Conservation (phyloP, 495 filamentous ascomycete genomes). For the Opeltia flavorubescens region DNA sequence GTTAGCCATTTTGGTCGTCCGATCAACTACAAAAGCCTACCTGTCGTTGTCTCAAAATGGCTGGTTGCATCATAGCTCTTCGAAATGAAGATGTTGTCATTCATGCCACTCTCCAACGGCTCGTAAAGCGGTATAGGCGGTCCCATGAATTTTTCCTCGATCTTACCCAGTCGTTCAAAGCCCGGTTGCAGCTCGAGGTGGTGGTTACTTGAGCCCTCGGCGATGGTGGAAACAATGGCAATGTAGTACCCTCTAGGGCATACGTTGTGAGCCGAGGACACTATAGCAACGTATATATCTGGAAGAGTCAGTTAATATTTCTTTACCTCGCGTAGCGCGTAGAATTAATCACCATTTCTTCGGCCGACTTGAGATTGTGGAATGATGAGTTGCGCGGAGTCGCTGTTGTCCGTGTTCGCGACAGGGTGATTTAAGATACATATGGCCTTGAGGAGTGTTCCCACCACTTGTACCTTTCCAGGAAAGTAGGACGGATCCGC, state of each 20-base stretch:
- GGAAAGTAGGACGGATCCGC: constrained; percentile 96
- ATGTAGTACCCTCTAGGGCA: constrained; percentile 99
- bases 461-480: constrained; percentile 69
- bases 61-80: constrained; percentile 96
- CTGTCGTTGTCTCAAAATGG: constrained; percentile 88
- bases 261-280: constrained; percentile 92
- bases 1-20: constrained; percentile 14
- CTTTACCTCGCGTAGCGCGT: not conserved
- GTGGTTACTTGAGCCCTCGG: constrained; percentile 82
- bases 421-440: constrained; percentile 97
- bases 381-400: constrained; percentile 93
- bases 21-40: constrained; percentile 21
- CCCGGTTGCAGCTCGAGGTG: constrained; percentile 89
- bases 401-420: constrained; percentile 67
- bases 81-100: constrained; percentile 91
- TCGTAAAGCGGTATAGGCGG: constrained; percentile 85
- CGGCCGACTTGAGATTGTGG: constrained; percentile 92
- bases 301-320: constrained; percentile 17
- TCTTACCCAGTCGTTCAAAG: constrained; percentile 81
- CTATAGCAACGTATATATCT: constrained; percentile 98
- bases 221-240: constrained; percentile 94
- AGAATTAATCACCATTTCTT: constrained; percentile 70
- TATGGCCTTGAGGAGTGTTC: constrained; percentile 87
- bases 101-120: constrained; percentile 70
- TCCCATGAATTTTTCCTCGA: constrained; percentile 96